phyloP scores from a whole-genome alignment of 495 filamentous ascomycete genomes.

The Penicillium malachiteum region DNA sequence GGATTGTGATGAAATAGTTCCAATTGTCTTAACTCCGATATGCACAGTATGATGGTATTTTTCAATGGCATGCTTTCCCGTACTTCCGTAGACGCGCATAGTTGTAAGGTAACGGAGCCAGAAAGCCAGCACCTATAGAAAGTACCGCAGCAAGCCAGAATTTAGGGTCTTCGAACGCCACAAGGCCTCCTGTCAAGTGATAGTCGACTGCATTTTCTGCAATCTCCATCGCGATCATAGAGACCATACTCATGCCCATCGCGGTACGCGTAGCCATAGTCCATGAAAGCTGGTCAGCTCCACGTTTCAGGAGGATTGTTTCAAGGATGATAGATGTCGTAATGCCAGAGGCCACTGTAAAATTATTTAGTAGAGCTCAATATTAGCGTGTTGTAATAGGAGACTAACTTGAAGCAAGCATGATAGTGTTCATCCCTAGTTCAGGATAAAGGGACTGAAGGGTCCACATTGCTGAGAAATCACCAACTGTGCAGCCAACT shows the following conservation, averaged over 20 bases:
- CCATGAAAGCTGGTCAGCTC: conserved; percentile 42
- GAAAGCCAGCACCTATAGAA: conserved; percentile 41
- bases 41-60: not conserved
- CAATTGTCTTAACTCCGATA: too few relatives aligned
- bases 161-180: conserved; percentile 28
- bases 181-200: conserved; percentile 44
- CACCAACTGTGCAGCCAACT: conserved; percentile 43
- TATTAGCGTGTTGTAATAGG: not conserved
- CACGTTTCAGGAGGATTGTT: conserved; percentile 40
- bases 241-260: conserved; percentile 49
- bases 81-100: conserved; percentile 42
- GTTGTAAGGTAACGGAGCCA: conserved; percentile 49
- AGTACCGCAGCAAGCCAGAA: conserved; percentile 39
- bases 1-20: too few relatives aligned
- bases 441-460: conserved; percentile 38
- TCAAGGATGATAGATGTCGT: conserved; percentile 45
- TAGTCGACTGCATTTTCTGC: conserved; percentile 48
- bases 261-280: conserved; percentile 37
- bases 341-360: conserved; percentile 42
- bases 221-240: conserved; percentile 49
- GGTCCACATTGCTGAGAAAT: conserved; percentile 41
- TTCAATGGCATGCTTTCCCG: conserved; percentile 43
- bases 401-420: conserved; percentile 37
- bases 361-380: not conserved
- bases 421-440: conserved; percentile 38